A percentile compares a stretch with the other conserved stretches of the same genome.
These are phyloP conservation scores for Quercus mongolica DNA, from an alignment of 306 rosid species.

Conservation along the genomic window DNA sequence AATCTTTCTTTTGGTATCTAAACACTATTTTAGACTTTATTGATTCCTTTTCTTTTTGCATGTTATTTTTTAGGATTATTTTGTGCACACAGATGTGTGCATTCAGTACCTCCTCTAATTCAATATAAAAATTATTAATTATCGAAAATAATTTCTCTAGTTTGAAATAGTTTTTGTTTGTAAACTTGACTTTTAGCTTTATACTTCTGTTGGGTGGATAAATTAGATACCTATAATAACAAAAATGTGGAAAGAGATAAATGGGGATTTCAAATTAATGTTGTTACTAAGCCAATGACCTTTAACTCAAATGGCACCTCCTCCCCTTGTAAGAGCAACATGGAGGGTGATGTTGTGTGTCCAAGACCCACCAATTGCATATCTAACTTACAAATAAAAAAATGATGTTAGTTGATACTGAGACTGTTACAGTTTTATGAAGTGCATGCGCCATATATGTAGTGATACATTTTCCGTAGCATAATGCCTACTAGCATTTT, in stretches of 20 bases:
- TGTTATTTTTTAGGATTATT: neutral
- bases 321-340: too few species aligned
- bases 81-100: too few species aligned
- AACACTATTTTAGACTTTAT: neutral
- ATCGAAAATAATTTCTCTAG: neutral
- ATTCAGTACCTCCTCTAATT: too few species aligned
- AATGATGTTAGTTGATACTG: neutral
- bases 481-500: neutral
- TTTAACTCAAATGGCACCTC: too few species aligned
- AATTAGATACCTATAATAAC: neutral
- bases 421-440: neutral
- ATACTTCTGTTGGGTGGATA: neutral
- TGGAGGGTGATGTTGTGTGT: too few species aligned
- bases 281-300: neutral
- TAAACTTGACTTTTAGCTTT: neutral
- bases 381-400: too few species aligned
- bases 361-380: too few species aligned
- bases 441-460: neutral
- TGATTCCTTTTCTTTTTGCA: neutral
- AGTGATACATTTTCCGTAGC: neutral
- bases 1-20: neutral
- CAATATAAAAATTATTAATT: too few species aligned
- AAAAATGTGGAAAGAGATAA: neutral
- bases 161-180: neutral
- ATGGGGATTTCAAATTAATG: neutral